Conservation (phyloP, 164 flowering plant species). For the Kalanchoe fedtschenkoi region DNA sequence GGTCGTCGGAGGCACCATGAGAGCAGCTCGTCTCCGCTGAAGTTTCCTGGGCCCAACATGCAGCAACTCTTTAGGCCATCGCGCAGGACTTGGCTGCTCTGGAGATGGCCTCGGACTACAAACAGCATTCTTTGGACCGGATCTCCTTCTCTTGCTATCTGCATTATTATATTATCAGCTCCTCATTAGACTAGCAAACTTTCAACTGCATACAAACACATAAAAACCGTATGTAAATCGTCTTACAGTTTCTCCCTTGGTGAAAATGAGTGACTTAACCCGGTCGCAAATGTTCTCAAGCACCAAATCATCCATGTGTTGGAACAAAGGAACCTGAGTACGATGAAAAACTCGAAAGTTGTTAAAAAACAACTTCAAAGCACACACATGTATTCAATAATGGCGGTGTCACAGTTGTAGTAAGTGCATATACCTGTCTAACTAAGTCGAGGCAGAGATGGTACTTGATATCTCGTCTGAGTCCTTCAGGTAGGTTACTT, state of each 20-base stretch:
- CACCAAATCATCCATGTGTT: conserved; percentile 88
- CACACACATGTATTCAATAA: no score
- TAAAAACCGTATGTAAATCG: no score
- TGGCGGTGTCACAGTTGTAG: no score
- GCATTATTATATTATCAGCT: neutral
- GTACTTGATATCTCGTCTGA: conserved; percentile 85
- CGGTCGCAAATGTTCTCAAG: conserved; percentile 91
- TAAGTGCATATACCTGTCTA: conserved; percentile 80
- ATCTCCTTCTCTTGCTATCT: conserved; percentile 86
- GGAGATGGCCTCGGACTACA: conserved; percentile 82
- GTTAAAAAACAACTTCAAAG: no score
- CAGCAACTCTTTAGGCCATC: conserved; percentile 81
- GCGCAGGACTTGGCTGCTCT: conserved; percentile 76
- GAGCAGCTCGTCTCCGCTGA: conserved; percentile 86
- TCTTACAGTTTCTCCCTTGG: conserved; percentile 83
- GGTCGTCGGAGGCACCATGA: conserved; percentile 90
- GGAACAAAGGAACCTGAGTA: conserved; percentile 80
- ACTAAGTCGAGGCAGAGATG: conserved; percentile 89
- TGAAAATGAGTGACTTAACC: conserved; percentile 81
- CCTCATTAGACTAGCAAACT: neutral
- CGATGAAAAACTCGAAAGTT: neutral
- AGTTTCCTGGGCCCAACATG: conserved; percentile 95
- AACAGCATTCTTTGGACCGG: conserved; percentile 90
- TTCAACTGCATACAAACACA: neutral
- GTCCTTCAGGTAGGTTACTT: conserved; percentile 78